Conservation (phyloP, 805 yeast genomes). For the Metschnikowia proteae region DNA sequence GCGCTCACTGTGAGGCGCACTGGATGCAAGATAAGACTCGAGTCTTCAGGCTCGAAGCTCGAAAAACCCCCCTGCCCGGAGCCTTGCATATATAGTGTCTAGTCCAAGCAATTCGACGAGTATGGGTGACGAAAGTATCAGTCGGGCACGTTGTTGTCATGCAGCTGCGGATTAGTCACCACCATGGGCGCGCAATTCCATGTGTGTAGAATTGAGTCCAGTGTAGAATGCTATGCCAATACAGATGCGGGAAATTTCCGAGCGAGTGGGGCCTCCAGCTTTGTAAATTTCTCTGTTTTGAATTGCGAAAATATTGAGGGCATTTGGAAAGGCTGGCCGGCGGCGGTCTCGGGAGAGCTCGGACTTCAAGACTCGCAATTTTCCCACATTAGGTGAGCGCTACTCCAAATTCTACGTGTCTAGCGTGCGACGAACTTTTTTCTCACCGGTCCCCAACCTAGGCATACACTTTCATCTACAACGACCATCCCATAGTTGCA, state of each 20-base stretch:
- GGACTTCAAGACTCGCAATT: not conserved
- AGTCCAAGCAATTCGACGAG: not conserved
- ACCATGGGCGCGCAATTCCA: no score
- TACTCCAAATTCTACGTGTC: not conserved
- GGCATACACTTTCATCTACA: not conserved
- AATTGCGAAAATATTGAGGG: no score
- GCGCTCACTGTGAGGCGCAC: conserved; percentile 1
- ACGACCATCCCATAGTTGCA: not conserved
- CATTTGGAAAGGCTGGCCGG: no score
- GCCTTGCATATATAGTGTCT: not conserved
- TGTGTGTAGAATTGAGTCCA: no score
- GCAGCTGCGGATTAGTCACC: no score
- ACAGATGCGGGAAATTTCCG: no score
- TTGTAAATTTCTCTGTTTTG: no score
- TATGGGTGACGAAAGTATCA: no score
- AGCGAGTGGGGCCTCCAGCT: no score
- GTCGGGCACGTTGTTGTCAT: no score
- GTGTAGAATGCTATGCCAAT: no score
- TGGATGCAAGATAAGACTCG: conserved; percentile 3
- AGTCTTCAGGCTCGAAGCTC: not conserved
- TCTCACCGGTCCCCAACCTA: conserved; percentile 1
- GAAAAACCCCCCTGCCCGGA: not conserved
- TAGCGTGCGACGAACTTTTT: conserved; percentile 3
- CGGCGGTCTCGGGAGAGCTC: no score
- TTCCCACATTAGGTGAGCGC: not conserved